Evolutionary conservation across 495 filamentous ascomycete species (phyloP), one percentile per base, ranked within the genome.

Genomic region (Friedmanniomyces simplex): DNA sequence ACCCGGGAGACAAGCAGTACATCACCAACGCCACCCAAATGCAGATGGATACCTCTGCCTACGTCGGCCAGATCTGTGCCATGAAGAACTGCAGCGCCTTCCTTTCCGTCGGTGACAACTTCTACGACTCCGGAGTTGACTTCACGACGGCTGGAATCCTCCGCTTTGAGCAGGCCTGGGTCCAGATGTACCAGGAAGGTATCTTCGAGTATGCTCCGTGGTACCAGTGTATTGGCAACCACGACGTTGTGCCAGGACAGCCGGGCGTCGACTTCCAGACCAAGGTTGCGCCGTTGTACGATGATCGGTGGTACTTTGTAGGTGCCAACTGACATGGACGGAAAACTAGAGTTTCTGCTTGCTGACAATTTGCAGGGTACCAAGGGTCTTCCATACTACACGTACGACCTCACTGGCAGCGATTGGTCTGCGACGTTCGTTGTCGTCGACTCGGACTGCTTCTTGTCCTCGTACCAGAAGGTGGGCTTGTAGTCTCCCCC

Each of bases 81-180:
- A 50, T 50, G 47, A 50, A 50, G 47, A 50, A 50, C 24, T 50
- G 47, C 47, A 50, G 47, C 24, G 47, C 47, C 24, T 50, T 50
- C 24, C 5, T 50, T 8, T 50, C 47, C 24, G 47, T 50, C 6
- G 47, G 47, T 6, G 47, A 50, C 26, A 50, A 50, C 47, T 50
- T 50, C 47, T 50, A 50, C 26, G 47, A 50, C 26, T 50, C 47
- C 4, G 47, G 47, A 2, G 47, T 50, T 22, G 47, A 50, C 26
- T 50, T 50, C 26, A 50, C 47, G 5, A 50, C 47, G 13, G 47
- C 47, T 3, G 47, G 47, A 2, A 50, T 50, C 47, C 47, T 50
- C 22, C 47, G 47, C 16, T 50, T 50, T n/a, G 14, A 50, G 26
- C 18, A 50, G 24, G 47, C 47, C 6, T 50, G 47, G 47, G 47